Conservation (phyloP, 2,329 filamentous ascomycete species). For the Talaromyces sp. region DNA sequence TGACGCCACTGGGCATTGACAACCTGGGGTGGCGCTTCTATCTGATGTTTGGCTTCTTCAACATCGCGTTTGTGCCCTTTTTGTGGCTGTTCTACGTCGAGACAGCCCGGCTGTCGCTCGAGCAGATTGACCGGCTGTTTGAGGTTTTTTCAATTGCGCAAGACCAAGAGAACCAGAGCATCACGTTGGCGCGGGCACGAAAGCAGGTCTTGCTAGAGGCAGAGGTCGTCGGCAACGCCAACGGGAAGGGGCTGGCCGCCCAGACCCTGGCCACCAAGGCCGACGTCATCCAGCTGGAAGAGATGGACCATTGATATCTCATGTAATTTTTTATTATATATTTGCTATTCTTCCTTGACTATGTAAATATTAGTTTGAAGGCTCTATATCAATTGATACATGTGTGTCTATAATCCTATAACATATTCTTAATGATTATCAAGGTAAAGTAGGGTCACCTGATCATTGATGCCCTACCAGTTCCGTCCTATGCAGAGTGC, state of each 20-base stretch:
- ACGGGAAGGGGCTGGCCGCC: neutral
- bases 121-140: constrained; percentile 36
- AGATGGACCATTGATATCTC: neutral
- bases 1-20: constrained; percentile 4
- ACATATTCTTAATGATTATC: too few relatives aligned
- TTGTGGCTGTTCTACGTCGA: constrained; percentile 24
- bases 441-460: too few relatives aligned
- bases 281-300: neutral
- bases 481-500: too few relatives aligned
- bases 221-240: neutral
- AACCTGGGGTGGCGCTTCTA: constrained; percentile 10
- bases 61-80: constrained; percentile 20
- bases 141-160: constrained; percentile 11
- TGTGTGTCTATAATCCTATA: too few relatives aligned
- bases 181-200: neutral
- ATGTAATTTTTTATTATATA: too few relatives aligned
- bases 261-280: neutral
- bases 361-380: too few relatives aligned
- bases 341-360: neutral
- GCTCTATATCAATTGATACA: too few relatives aligned
- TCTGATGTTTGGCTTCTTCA: constrained; percentile 37
- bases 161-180: neutral
- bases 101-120: constrained; percentile 29
- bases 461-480: too few relatives aligned
- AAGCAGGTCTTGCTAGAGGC: neutral